Base-by-base conservation (phyloP, 1,139 yeast species). In the Dujonia santamariae region DNA sequence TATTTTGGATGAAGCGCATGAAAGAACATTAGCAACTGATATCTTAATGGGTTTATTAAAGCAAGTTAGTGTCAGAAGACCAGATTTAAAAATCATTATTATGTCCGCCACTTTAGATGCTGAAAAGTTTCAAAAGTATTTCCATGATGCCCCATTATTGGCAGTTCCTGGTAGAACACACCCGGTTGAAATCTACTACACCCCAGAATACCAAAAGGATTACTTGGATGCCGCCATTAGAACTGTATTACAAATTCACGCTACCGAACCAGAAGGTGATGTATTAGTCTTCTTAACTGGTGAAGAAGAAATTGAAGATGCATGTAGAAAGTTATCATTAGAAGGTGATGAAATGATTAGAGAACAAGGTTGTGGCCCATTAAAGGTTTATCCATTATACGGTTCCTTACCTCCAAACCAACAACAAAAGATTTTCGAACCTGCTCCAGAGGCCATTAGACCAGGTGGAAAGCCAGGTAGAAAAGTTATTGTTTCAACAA, bases 101-200 rank as follows among this genome's bases (percentile, higher is more conserved):
- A 92, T 90, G 97, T 88, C 97, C 45, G 98, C 98, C 42, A 92
- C 98, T 5, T 75, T 92, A 56, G 97, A 92, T 65, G 97, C 98
- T 2, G 95, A 88, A 59, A 92, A 92, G 67, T 92, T 92, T 57
- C 97, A 92, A 62, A 65, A 59, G 19, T 92, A 92, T 60, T 92
- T 92, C 65, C 77, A 82, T 57, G 79, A 84, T 51, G 97, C 97
- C 15, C 98, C 98, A 15, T 66, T 92, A 42, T 72, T 92, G 46
- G 96, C 97, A 0, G 97, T 92, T 23, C 97, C 98, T 2, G 98
- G 98, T 54, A 80, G 98, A 72, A 92, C 98, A 2, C 94, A 81
- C 55, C 97, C 98, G 0, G 98, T 92, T 34, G 98, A 92, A 56
- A 84, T 92, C 38, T 92, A 87, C 61, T 92, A 92, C 59, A 92